These are phyloP conservation scores for Lactarius akahatsu DNA, from an alignment of 768 basidiomycete species.

Conservation along the genomic window DNA sequence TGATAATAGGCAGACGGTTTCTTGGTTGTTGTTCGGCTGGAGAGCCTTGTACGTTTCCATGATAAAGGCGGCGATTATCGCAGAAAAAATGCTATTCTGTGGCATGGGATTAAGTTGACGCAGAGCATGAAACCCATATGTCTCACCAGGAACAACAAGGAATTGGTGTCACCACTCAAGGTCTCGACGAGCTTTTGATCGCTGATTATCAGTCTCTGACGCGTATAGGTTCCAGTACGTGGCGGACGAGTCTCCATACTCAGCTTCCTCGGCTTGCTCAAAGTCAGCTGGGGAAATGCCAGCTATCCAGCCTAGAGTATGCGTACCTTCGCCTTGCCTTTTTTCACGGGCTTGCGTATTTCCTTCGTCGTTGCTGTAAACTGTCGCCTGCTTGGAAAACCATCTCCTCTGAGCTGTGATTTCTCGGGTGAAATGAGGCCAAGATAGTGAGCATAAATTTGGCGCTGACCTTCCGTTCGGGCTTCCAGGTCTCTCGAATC, in stretches of 20 bases:
- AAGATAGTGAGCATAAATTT: not conserved
- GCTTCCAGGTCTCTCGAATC: not conserved
- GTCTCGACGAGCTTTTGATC: constrained; percentile 24
- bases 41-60: constrained; percentile 25
- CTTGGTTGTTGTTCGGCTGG: constrained; percentile 5
- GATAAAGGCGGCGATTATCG: constrained; percentile 27
- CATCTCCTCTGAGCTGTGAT: not conserved
- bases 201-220: constrained; percentile 16
- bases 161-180: constrained; percentile 19
- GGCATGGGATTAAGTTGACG: not conserved
- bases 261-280: not conserved
- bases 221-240: constrained; percentile 26
- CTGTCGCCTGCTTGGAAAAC: no score
- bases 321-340: not conserved
- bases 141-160: constrained; percentile 27
- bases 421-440: not conserved
- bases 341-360: not conserved
- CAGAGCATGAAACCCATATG: not conserved
- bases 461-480: not conserved
- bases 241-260: constrained; percentile 5
- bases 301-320: not conserved
- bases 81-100: constrained; percentile 28
- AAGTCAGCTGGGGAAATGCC: not conserved
- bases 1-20: constrained; percentile 9
- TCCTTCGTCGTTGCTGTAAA: not conserved